phyloP scores from a whole-genome alignment of 2,329 filamentous ascomycete genomes.

The Aspergillus thermomutatus region DNA sequence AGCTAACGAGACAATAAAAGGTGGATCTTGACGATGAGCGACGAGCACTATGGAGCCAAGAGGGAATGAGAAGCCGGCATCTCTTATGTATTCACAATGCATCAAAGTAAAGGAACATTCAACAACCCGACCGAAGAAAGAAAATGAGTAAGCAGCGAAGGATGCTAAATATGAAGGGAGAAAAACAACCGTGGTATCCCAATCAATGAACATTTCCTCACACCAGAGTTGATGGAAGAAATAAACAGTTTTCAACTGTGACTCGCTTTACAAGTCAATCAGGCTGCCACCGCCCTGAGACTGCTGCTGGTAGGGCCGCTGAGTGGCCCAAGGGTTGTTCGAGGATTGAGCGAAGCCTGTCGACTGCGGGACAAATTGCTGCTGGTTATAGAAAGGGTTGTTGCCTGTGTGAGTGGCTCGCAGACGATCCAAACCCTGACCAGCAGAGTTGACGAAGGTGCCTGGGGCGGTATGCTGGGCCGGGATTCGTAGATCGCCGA shows the following conservation, averaged over 20 bases:
- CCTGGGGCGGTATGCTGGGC: slow-evolving; percentile 95
- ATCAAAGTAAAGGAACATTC: not conserved
- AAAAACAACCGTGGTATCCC: not conserved
- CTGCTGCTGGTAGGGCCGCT: slow-evolving; percentile 45
- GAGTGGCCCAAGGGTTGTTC: slow-evolving; percentile 55
- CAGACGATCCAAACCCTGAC: slow-evolving; percentile 69
- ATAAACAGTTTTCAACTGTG: not conserved
- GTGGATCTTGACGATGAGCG: not conserved
- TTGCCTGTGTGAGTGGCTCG: slow-evolving; percentile 68
- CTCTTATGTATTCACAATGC: not conserved
- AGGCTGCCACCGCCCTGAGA: slow-evolving; percentile 52
- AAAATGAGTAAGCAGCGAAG: not conserved
- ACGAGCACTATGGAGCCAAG: not conserved
- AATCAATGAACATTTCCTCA: not conserved
- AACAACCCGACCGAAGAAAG: not conserved
- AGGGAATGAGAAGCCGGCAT: not conserved
- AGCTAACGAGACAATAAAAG: not conserved
- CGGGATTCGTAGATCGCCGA: slow-evolving; percentile 91
- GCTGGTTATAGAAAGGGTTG: slow-evolving; percentile 81
- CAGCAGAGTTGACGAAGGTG: slow-evolving; percentile 94
- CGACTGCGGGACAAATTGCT: slow-evolving; percentile 50
- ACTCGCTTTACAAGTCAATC: slow-evolving; percentile 54
- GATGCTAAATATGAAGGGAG: not conserved
- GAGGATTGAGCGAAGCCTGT: slow-evolving; percentile 40
- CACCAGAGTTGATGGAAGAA: not conserved